Conservation (phyloP, 768 basidiomycete genomes). For the Boletellus ananas region DNA sequence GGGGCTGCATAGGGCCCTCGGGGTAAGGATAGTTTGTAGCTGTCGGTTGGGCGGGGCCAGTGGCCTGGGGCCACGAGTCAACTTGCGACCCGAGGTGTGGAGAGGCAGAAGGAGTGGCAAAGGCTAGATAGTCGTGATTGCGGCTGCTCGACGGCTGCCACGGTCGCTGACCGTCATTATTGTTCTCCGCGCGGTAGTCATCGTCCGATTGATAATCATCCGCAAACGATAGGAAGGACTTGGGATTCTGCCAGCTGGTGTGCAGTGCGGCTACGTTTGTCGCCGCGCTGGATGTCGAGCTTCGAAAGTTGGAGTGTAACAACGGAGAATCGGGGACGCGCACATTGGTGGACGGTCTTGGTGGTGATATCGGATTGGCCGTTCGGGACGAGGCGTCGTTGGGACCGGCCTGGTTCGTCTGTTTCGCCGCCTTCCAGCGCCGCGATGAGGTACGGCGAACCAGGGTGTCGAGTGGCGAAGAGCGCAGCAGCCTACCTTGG, state of each 20-base stretch:
- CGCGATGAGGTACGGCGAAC: constrained; percentile 51
- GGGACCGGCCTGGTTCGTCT: background rate
- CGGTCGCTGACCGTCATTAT: constrained; percentile 25
- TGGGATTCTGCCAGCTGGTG: constrained; percentile 14
- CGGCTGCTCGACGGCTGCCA: background rate
- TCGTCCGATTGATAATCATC: constrained; percentile 33
- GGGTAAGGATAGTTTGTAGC: constrained; percentile 3
- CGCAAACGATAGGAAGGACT: constrained; percentile 26
- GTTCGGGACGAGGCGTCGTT: background rate
- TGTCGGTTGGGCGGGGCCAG: constrained; percentile 5
- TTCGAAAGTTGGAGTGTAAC: constrained; percentile 46
- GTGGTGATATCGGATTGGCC: constrained; percentile 2
- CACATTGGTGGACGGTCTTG: constrained; percentile 7
- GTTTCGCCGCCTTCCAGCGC: constrained; percentile 29
- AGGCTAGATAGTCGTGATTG: constrained; percentile 1
- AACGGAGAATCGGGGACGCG: constrained; percentile 42
- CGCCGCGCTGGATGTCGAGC: constrained; percentile 36
- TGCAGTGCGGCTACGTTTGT: constrained; percentile 17
- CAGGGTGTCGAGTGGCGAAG: constrained; percentile 59
- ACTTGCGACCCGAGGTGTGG: background rate
- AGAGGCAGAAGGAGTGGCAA: constrained; percentile 1
- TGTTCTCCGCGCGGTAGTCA: constrained; percentile 38
- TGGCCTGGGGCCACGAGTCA: constrained; percentile 18
- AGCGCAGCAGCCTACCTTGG: constrained; percentile 31
- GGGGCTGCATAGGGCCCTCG: constrained; percentile 14